A percentile compares a stretch with the other conserved stretches of the same genome.
These are phyloP conservation scores for Aspergillus incahuasiensis DNA, from an alignment of 495 filamentous ascomycete species.

Conservation along the genomic window DNA sequence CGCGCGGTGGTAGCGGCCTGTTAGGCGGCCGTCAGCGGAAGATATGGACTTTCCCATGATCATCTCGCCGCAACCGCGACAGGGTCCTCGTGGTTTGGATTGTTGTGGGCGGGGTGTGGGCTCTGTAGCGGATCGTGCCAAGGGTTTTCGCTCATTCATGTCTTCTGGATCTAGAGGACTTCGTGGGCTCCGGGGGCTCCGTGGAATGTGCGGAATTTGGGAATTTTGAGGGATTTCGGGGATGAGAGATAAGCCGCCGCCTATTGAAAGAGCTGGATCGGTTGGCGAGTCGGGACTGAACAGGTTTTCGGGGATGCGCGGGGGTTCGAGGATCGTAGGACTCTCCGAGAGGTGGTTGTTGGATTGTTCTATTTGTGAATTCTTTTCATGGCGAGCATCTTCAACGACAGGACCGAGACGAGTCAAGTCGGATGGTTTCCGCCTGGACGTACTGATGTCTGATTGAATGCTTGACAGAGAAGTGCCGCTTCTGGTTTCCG, in stretches of 20 bases:
- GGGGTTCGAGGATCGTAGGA: slow-evolving; percentile 28
- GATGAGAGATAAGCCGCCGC: slow-evolving; percentile 36
- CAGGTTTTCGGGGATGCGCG: slow-evolving; percentile 29
- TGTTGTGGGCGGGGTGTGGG: slow-evolving; percentile 22
- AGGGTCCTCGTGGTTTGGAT: slow-evolving; percentile 62
- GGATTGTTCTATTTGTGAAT: slow-evolving; percentile 10
- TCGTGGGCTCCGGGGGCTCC: slow-evolving; percentile 14
- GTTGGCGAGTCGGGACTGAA: slow-evolving; percentile 54
- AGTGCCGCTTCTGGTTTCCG: slow-evolving; percentile 61
- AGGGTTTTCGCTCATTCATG: slow-evolving; percentile 20
- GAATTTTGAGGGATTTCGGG: slow-evolving; percentile 20
- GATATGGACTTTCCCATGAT: slow-evolving; percentile 92
- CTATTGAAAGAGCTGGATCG: slow-evolving; percentile 48
- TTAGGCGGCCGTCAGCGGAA: slow-evolving; percentile 87
- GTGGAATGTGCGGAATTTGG: neutral
- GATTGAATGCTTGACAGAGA: slow-evolving; percentile 61
- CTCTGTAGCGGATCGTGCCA: slow-evolving; percentile 22
- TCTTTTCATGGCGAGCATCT: slow-evolving; percentile 25
- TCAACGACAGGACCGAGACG: slow-evolving; percentile 36
- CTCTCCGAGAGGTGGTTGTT: slow-evolving; percentile 20
- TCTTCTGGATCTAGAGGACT: slow-evolving; percentile 16
- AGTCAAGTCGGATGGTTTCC: slow-evolving; percentile 30
- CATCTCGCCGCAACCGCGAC: slow-evolving; percentile 70
- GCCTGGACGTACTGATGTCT: slow-evolving; percentile 30
- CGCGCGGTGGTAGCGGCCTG: slow-evolving; percentile 86